Percentiles rank a stretch among this genome's conserved stretches.
phyloP scores from a whole-genome alignment of 2,329 filamentous ascomycete species.

The Geosmithia flava region DNA sequence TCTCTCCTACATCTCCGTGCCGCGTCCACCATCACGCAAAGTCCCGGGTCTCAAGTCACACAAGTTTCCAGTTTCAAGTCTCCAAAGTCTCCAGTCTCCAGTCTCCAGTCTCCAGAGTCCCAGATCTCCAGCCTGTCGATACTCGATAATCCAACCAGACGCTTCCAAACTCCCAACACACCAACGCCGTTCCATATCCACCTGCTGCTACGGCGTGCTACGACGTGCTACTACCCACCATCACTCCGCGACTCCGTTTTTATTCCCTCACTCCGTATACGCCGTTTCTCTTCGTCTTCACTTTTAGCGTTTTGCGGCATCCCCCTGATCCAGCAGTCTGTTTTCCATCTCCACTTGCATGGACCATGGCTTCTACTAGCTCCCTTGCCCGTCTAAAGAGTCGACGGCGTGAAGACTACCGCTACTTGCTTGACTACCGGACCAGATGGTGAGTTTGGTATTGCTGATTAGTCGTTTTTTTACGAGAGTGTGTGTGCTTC shows the following conservation, averaged over 20 bases:
- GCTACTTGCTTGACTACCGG: slow-evolving; percentile 67
- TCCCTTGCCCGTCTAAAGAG: slow-evolving; percentile 34
- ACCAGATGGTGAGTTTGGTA: slow-evolving; percentile 59
- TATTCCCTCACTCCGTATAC: background rate
- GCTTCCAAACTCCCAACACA: background rate
- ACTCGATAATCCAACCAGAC: background rate
- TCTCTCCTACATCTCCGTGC: background rate
- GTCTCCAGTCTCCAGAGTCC: too few relatives aligned
- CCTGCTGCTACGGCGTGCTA: too few relatives aligned
- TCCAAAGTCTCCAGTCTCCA: too few relatives aligned
- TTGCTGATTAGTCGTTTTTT: background rate
- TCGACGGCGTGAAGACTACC: slow-evolving; percentile 60
- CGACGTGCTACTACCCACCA: background rate
- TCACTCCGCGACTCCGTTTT: background rate
- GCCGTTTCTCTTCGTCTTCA: background rate
- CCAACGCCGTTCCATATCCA: background rate
- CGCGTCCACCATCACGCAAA: background rate
- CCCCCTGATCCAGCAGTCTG: background rate
- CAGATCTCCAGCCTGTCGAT: too few relatives aligned
- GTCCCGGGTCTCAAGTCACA: too few relatives aligned
- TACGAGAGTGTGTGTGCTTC: background rate
- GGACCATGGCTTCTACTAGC: slow-evolving; percentile 1
- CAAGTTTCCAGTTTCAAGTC: too few relatives aligned
- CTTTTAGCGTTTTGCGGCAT: background rate
- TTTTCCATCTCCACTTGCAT: background rate